Evolutionary conservation across 1,139 yeast genomes (phyloP).

Genomic region (Kodamaea alishanica): DNA sequence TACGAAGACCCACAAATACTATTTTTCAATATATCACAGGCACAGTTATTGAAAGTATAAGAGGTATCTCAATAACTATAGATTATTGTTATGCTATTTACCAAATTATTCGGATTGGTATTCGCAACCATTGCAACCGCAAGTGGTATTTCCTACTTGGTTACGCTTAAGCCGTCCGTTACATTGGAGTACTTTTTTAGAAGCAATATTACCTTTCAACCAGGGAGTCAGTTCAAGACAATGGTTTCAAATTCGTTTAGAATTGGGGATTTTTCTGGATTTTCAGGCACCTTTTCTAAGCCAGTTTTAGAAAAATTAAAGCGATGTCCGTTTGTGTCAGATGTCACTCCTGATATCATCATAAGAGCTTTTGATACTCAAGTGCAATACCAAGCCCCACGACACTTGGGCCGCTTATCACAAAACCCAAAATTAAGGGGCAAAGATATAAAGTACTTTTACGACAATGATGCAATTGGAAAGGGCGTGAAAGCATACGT

Average conservation of each 20-base stretch:
- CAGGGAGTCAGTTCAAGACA: conserved; percentile 36
- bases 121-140: neutral
- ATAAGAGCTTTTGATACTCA: conserved; percentile 44
- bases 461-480: conserved; percentile 44
- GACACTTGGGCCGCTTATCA: conserved; percentile 66
- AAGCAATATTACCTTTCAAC: conserved; percentile 33
- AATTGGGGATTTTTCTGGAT: conserved; percentile 63
- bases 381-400: conserved; percentile 54
- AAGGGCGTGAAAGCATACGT: conserved; percentile 66
- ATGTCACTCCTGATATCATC: conserved; percentile 55
- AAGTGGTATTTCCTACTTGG: conserved; percentile 10
- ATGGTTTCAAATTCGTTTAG: conserved; percentile 45
- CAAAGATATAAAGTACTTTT: conserved; percentile 34
- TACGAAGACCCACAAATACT: neutral
- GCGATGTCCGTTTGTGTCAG: conserved; percentile 49
- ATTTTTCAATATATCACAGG: neutral
- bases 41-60: neutral
- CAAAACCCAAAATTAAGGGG: conserved; percentile 37
- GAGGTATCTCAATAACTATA: neutral
- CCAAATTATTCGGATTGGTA: neutral
- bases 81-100: neutral
- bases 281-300: conserved; percentile 55
- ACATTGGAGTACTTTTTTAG: conserved; percentile 38
- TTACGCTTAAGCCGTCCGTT: conserved; percentile 13
- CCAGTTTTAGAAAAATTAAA: conserved; percentile 46